Evolutionary conservation across 2,329 filamentous ascomycete genomes (phyloP).

Genomic region (Acrocalymma vagum): DNA sequence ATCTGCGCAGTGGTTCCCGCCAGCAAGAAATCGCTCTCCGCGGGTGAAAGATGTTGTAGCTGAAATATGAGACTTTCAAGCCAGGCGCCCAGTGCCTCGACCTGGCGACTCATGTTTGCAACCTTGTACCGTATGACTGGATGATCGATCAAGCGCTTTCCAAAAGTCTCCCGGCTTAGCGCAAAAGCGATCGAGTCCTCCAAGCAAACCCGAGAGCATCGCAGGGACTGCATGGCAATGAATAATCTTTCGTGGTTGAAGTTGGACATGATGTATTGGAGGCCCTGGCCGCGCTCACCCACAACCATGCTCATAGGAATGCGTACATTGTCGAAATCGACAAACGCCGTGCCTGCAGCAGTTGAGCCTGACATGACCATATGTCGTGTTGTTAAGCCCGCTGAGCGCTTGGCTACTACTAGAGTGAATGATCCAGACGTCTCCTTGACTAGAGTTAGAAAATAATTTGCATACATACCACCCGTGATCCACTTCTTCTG

Average conservation of each 20-base stretch:
- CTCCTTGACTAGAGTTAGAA: slow-evolving; percentile 50
- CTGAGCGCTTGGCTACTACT: slow-evolving; percentile 24
- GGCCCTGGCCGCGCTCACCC: slow-evolving; percentile 44
- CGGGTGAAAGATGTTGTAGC: too few relatives aligned
- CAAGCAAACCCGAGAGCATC: slow-evolving; percentile 7
- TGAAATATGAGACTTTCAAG: too few relatives aligned
- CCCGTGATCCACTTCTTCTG: slow-evolving; percentile 12
- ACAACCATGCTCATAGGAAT: slow-evolving; percentile 9
- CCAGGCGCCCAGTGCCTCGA: slow-evolving; percentile 8
- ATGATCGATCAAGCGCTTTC: slow-evolving; percentile 3
- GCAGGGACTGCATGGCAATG: slow-evolving; percentile 52
- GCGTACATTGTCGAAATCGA: slow-evolving; percentile 12
- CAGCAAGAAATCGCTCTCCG: neutral
- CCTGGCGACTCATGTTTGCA: slow-evolving; percentile 6
- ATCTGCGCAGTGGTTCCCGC: slow-evolving; percentile 2
- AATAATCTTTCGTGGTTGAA: slow-evolving; percentile 60
- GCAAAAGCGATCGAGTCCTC: slow-evolving; percentile 7
- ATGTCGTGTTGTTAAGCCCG: slow-evolving; percentile 5
- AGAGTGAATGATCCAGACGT: slow-evolving; percentile 58
- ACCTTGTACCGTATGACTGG: slow-evolving; percentile 9
- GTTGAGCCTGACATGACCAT: slow-evolving; percentile 9
- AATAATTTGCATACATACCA: slow-evolving; percentile 9
- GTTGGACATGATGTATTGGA: slow-evolving; percentile 69
- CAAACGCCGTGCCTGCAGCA: slow-evolving; percentile 13
- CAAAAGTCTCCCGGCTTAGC: slow-evolving; percentile 6